Evolutionary conservation across 805 yeast species (phyloP).

Genomic region (Schwanniomyces yamadae): DNA sequence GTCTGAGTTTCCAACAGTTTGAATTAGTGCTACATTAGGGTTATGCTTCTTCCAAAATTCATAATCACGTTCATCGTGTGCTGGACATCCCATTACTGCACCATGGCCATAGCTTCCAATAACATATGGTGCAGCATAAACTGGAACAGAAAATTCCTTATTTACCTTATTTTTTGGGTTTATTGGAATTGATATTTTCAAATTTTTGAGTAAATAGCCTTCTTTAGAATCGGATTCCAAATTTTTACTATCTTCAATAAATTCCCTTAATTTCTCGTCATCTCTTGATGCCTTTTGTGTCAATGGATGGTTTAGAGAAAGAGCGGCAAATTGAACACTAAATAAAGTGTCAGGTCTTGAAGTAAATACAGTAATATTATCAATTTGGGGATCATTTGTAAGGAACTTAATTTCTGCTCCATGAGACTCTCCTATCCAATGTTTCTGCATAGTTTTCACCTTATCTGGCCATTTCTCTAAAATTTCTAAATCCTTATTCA

Average conservation of each 20-base stretch:
- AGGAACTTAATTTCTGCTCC: constrained; percentile 72
- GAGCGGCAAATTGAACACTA: constrained; percentile 79
- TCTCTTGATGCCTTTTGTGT: constrained; percentile 36
- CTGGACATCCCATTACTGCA: constrained; percentile 98
- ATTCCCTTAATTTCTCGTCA: constrained; percentile 42
- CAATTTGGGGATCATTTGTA: constrained; percentile 14
- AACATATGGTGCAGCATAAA: constrained; percentile 90
- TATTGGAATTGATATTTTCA: constrained; percentile 62
- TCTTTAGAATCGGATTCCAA: constrained; percentile 33
- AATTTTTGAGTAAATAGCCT: constrained; percentile 53
- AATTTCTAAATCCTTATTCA: constrained; percentile 60
- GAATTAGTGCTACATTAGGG: constrained; percentile 41
- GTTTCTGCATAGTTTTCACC: constrained; percentile 84
- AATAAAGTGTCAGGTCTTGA: constrained; percentile 88
- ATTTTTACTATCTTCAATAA: constrained; percentile 52
- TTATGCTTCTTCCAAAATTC: constrained; percentile 73
- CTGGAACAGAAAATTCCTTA: constrained; percentile 49
- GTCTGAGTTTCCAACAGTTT: constrained; percentile 45
- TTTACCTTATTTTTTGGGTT: constrained; percentile 22
- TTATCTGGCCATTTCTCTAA: constrained; percentile 82
- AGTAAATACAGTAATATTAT: constrained; percentile 61
- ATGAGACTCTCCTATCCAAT: constrained; percentile 90
- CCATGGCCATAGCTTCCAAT: constrained; percentile 82
- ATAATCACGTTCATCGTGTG: constrained; percentile 81
- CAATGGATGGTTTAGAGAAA: constrained; percentile 70